Percentiles rank a stretch among this genome's conserved stretches.
phyloP scores from a whole-genome alignment of 768 basidiomycete genomes.

The Suillus tomentosus region DNA sequence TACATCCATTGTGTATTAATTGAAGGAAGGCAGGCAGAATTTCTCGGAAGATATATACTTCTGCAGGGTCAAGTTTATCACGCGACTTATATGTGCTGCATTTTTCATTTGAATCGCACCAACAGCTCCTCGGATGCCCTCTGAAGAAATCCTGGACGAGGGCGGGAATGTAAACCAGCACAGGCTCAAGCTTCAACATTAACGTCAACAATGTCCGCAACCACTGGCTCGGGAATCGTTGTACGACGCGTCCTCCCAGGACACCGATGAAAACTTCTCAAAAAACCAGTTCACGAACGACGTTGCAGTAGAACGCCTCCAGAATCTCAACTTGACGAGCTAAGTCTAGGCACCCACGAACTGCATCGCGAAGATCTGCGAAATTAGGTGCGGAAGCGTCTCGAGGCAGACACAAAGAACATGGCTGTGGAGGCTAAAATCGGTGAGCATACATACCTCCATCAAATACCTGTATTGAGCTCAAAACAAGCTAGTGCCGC shows the following conservation, averaged over 20 bases:
- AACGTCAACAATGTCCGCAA: not conserved
- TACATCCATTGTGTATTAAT: too few species aligned
- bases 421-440: slow-evolving; percentile 38
- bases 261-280: not conserved
- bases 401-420: slow-evolving; percentile 49
- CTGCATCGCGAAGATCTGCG: slow-evolving; percentile 52
- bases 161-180: slow-evolving; percentile 23
- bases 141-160: slow-evolving; percentile 24
- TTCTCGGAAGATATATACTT: too few species aligned
- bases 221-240: not conserved
- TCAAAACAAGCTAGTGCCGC: slow-evolving; percentile 18
- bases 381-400: slow-evolving; percentile 48
- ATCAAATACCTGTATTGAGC: not conserved
- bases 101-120: not conserved
- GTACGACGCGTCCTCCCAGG: slow-evolving; percentile 54
- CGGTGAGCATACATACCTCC: slow-evolving; percentile 18
- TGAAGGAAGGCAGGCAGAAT: too few species aligned
- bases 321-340: not conserved
- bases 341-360: not conserved
- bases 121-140: slow-evolving; percentile 16
- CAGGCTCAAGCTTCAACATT: not conserved
- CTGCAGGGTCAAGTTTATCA: not conserved
- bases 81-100: not conserved
- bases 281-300: not conserved
- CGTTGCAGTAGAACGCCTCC: not conserved